Conservation (phyloP, 768 basidiomycete species). For the Sutorius australiensis region DNA sequence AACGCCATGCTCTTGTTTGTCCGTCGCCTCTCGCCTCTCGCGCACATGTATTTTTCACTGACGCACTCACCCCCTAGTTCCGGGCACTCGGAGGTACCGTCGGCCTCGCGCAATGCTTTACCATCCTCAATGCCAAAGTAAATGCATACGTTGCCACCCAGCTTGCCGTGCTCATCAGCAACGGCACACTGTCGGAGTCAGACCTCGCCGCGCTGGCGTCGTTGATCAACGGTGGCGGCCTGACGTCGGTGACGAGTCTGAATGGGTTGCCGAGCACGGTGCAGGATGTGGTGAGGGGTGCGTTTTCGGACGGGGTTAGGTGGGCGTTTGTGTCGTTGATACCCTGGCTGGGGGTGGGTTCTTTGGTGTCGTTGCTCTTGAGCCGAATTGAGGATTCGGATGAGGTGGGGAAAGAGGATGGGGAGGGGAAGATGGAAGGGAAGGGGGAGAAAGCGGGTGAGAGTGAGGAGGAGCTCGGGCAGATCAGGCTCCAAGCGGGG, state of each 20-base stretch:
- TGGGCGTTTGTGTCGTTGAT: slow-evolving; percentile 47
- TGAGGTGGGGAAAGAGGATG: background rate
- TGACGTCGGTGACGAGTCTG: slow-evolving; percentile 37
- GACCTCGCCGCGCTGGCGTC: slow-evolving; percentile 27
- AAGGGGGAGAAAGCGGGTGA: too few relatives aligned
- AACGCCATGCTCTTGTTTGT: slow-evolving; percentile 46
- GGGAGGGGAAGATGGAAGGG: too few relatives aligned
- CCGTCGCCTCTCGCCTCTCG: slow-evolving; percentile 16
- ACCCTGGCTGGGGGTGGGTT: slow-evolving; percentile 42
- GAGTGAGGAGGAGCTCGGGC: background rate
- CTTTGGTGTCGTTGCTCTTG: slow-evolving; percentile 38
- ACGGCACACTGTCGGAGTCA: slow-evolving; percentile 21
- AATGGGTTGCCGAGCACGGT: slow-evolving; percentile 33
- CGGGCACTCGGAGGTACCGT: slow-evolving; percentile 49
- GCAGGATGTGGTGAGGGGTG: slow-evolving; percentile 36
- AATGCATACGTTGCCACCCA: slow-evolving; percentile 27
- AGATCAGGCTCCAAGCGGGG: background rate
- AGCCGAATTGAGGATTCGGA: slow-evolving; percentile 33
- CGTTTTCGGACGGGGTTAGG: slow-evolving; percentile 39
- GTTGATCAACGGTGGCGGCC: slow-evolving; percentile 22
- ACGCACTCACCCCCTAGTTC: slow-evolving; percentile 31
- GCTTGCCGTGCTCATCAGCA: slow-evolving; percentile 21
- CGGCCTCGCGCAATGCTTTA: slow-evolving; percentile 51
- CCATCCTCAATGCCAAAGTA: slow-evolving; percentile 45
- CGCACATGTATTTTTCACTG: fast-evolving